Evolutionary conservation across 208 protist species (phyloP).

Genomic region (Strigomonas galati): DNA sequence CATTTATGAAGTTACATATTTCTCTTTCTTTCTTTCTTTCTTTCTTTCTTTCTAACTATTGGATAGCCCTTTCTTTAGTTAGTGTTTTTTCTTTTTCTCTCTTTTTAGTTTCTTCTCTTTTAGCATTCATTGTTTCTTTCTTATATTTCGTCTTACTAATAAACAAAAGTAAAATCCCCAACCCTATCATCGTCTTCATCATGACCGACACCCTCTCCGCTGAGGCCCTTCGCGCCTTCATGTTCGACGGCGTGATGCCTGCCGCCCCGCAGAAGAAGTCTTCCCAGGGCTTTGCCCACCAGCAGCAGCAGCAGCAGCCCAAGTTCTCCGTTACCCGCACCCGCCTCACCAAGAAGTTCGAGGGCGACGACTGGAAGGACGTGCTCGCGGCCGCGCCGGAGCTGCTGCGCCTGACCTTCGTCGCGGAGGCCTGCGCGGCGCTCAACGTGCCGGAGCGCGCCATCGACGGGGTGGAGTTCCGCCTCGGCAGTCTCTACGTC

Average conservation of each 20-base stretch:
- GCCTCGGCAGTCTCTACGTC: slow-evolving; percentile 82
- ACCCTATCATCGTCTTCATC: too few species aligned
- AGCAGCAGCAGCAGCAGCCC: too few species aligned
- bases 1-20: too few species aligned
- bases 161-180: too few species aligned
- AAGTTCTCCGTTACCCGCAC: slow-evolving; percentile 9
- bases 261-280: background rate
- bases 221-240: background rate
- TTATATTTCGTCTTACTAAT: slow-evolving; percentile 11
- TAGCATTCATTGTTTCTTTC: background rate
- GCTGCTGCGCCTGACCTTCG: slow-evolving; percentile 47
- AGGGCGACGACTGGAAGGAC: slow-evolving; percentile 71
- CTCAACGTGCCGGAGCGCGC: slow-evolving; percentile 35
- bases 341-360: slow-evolving; percentile 61
- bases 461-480: slow-evolving; percentile 48
- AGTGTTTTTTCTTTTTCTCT: too few species aligned
- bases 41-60: too few species aligned
- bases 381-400: slow-evolving; percentile 32
- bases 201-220: slow-evolving; percentile 1
- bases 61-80: too few species aligned
- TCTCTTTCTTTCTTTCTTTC: too few species aligned
- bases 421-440: slow-evolving; percentile 51
- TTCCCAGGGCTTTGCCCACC: too few species aligned
- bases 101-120: background rate
- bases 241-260: background rate